Base-by-base conservation (phyloP, 768 basidiomycete genomes). In the Russula sp. region DNA sequence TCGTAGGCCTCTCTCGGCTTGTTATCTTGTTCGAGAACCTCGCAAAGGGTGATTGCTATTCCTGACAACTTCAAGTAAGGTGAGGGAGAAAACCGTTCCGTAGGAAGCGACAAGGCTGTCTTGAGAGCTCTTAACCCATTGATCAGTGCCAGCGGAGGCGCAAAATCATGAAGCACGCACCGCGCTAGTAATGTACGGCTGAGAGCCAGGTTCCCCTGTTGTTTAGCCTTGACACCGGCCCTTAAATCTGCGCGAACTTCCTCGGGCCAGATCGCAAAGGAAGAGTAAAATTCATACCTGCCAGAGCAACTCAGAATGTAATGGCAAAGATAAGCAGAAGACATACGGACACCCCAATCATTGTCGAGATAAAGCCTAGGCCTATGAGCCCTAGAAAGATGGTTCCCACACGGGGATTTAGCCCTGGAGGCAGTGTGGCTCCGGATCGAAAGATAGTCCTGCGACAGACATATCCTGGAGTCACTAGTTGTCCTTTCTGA, bases 41-140 rank as follows among this genome's bases (percentile, higher is more conserved):
- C 82, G 2, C 81, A 84, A 49, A 88, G 75, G 3, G 79, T 74
- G 32, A 85, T 78, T 2, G 81, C 87, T 13, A 90, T 81, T 3
- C 88, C 88, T 0, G 86, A 82, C 0, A 81, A 74, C 70, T 88
- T 90, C 59, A 88, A 78, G 58, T 84, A 78, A 0, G 86, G 83
- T 20, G 81, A 75, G 2, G 76, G 61, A 0, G 72, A 65, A 53
- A 80, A 72, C 20, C 49, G 65, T 1, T 72, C 70, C 25, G 73
- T 58, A 0, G 77, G 78, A 5, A 86, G 75, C 0, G 70, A 65
- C 59, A 79, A 75, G 1, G 84, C 79, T 1, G 77, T 81, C 34
- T 83, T 74, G 74, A 80, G 84, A 39, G 86, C 85, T 22, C 84
- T 86, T 51, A 14, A 2, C 10, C 11, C 20, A 25, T 16, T 29